phyloP scores from a whole-genome alignment of 768 basidiomycete species.

The Lanmaoa pseudosensibilis region DNA sequence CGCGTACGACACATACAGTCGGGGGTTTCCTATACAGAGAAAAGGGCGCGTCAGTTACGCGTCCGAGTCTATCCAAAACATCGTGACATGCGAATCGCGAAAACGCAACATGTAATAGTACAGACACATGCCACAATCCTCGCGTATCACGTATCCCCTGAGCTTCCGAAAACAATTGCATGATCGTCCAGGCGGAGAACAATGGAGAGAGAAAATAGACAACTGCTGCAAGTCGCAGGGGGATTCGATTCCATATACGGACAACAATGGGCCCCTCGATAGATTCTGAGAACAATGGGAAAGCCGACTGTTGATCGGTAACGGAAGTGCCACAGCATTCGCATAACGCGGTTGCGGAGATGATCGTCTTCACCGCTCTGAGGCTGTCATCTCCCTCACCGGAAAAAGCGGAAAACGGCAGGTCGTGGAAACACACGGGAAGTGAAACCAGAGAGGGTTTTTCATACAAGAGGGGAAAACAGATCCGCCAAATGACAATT shows the following conservation, averaged over 20 bases:
- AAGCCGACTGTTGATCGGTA: constrained; percentile 1
- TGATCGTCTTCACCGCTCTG: constrained; percentile 6
- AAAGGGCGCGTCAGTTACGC: constrained; percentile 10
- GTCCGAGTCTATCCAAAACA: background rate
- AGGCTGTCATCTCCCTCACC: background rate
- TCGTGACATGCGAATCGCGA: constrained; percentile 6
- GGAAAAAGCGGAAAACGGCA: background rate
- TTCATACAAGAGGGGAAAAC: background rate
- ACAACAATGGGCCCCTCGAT: constrained; percentile 21
- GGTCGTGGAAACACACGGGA: background rate
- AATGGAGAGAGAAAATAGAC: constrained; percentile 6
- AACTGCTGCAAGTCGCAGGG: constrained; percentile 2
- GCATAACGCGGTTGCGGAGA: constrained; percentile 12
- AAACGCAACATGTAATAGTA: constrained; percentile 1
- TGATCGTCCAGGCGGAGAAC: constrained; percentile 1
- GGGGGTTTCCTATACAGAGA: constrained; percentile 38
- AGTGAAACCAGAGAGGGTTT: background rate
- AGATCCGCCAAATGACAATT: constrained; percentile 7
- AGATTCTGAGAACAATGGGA: constrained; percentile 14
- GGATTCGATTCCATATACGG: constrained; percentile 14
- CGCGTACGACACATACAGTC: constrained; percentile 40
- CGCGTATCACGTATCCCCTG: constrained; percentile 2
- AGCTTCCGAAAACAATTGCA: constrained; percentile 19
- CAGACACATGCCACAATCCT: background rate
- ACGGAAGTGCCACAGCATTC: constrained; percentile 8